These are phyloP conservation scores for Aegilops longissima DNA, from an alignment of 176 grass and related monocot species.

Conservation along the genomic window DNA sequence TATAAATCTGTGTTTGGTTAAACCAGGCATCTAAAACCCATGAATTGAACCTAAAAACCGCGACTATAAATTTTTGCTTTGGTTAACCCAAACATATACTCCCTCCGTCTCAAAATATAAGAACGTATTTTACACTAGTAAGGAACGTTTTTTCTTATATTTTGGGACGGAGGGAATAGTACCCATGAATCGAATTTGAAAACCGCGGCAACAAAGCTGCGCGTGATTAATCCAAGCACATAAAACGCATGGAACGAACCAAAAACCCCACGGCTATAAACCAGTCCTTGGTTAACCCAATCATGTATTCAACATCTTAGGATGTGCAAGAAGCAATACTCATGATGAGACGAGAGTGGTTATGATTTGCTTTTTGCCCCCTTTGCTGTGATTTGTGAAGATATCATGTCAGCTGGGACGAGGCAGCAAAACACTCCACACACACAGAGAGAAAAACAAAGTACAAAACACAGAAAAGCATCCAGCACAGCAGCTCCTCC, in stretches of 20 bases:
- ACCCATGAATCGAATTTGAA: neutral
- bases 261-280: neutral
- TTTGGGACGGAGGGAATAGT: no score
- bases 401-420: slow-evolving; percentile 45
- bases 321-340: slow-evolving; percentile 22
- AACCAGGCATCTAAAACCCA: no score
- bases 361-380: neutral
- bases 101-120: no score
- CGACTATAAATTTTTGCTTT: neutral
- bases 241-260: no score
- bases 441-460: neutral
- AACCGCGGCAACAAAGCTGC: no score
- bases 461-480: slow-evolving; percentile 11
- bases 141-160: no score
- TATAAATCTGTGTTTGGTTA: neutral
- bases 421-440: slow-evolving; percentile 29
- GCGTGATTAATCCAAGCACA: neutral
- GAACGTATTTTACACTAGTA: no score
- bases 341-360: neutral
- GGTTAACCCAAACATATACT: no score
- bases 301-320: no score
- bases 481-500: neutral
- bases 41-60: no score
- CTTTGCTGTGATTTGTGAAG: neutral
- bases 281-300: no score